A percentile compares a stretch with the other conserved stretches of the same genome.
Conservation (phyloP, 2,329 filamentous ascomycete genomes). For the Fusarium veterinarium region DNA sequence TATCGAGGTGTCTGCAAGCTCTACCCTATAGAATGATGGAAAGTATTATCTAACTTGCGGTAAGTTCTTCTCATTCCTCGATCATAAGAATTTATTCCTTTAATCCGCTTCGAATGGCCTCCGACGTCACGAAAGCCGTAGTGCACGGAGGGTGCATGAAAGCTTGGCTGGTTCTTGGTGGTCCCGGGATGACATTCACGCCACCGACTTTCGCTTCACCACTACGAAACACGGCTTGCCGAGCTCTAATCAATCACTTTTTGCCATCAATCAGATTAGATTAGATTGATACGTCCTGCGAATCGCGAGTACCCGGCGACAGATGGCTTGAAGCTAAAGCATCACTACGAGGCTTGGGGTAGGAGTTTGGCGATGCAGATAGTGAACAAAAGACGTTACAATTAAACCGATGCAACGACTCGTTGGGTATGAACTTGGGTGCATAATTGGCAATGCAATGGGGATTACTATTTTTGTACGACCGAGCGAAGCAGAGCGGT, state of each 20-base stretch:
- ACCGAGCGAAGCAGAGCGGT: not conserved
- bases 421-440: not conserved
- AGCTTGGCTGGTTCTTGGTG: not conserved
- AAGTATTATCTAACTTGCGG: no score
- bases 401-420: not conserved
- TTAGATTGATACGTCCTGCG: slow-evolving; percentile 8
- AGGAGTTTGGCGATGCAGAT: not conserved
- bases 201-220: not conserved
- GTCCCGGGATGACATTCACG: not conserved
- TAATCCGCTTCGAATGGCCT: not conserved
- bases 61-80: not conserved
- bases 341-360: not conserved
- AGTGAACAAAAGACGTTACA: not conserved
- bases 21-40: not conserved
- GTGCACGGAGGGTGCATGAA: not conserved
- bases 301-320: not conserved
- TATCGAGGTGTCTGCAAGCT: not conserved
- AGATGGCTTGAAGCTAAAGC: not conserved
- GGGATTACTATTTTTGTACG: no score
- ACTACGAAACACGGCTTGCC: not conserved
- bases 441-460: no score
- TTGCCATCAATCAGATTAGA: slow-evolving; percentile 24
- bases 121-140: not conserved
- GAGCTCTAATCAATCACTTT: not conserved
- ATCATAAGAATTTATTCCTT: no score